Base-by-base conservation (phyloP, 108 stramenopile species). In the Fragilaria crotonensis region DNA sequence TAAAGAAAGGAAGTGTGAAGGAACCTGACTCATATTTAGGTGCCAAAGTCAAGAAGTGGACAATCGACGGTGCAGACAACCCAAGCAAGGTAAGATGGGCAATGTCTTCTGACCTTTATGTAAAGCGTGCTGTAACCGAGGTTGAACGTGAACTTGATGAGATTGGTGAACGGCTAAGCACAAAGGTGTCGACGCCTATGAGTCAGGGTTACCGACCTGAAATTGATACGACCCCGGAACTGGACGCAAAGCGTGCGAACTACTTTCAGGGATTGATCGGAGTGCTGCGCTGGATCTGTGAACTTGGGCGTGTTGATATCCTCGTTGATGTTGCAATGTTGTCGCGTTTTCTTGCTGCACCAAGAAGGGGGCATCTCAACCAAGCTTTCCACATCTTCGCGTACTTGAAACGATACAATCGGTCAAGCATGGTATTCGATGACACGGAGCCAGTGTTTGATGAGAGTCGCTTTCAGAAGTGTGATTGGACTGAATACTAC, bases 251-350 rank as follows among this genome's bases (percentile, higher is more conserved):
- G 20, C 25, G 19, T 20, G 18, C 14, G 45, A 59, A 25, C 25
- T 59, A 41, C 44, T n/a, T n/a, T n/a, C n/a, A n/a, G n/a, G n/a
- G n/a, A n/a, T n/a, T n/a, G n/a, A n/a, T 68, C 28, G 66, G 66
- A 14, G 31, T 59, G 23, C 30, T 67, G 33, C 11, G 66, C 7
- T 67, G 66, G 66, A 36, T 36, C 0, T 31, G 59, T 5, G 67
- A 62, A 49, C 36, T 68, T 3, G 67, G 67, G 26, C 3, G 60
- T 2, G 19, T 59, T 27, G 60, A 68, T 31, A 68, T 68, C 4
- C 0, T 36, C 3, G 27, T n/a, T n/a, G 48, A 49, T 22, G 48
- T 49, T 19, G 5, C 11, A 17, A 4, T 5, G 5, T n/a, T 49
- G n/a, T 49, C 48, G 23, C 5, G n/a, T 5, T n/a, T 22, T n/a